Conservation (phyloP, 805 yeast genomes). For the Pachysolen tannophilus region DNA sequence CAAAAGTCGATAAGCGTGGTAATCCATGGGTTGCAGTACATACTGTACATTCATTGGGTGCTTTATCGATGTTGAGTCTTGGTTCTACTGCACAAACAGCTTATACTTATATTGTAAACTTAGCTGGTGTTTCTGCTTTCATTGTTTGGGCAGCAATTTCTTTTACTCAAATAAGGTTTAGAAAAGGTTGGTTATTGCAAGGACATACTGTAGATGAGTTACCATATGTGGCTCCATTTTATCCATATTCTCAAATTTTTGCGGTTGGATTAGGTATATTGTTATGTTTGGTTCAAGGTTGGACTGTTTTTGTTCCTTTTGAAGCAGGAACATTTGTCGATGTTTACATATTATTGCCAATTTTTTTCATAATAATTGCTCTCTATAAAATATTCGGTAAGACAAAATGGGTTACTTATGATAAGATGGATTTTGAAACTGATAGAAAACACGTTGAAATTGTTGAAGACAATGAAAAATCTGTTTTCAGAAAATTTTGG, state of each 20-base stretch:
- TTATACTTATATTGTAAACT: conserved; percentile 49
- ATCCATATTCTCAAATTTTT: conserved; percentile 41
- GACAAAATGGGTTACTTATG: conserved; percentile 24
- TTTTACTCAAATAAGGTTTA: conserved; percentile 47
- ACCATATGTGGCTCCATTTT: conserved; percentile 44
- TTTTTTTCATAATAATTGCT: conserved; percentile 36
- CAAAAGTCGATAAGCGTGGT: conserved; percentile 45
- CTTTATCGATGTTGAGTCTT: conserved; percentile 48
- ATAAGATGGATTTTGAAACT: conserved; percentile 40
- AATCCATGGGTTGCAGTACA: conserved; percentile 57
- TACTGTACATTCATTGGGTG: conserved; percentile 45
- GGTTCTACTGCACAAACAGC: conserved; percentile 54
- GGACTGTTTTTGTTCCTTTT: conserved; percentile 56
- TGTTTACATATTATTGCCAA: conserved; percentile 55
- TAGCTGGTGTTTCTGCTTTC: conserved; percentile 61
- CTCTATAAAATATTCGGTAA: conserved; percentile 16
- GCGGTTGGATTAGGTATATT: conserved; percentile 44
- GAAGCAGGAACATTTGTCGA: conserved; percentile 48
- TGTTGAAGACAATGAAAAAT: neutral
- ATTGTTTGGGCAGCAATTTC: conserved; percentile 61
- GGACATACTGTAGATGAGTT: conserved; percentile 38
- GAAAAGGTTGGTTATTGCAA: conserved; percentile 35
- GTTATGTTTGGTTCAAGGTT: conserved; percentile 56
- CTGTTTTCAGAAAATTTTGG: neutral
- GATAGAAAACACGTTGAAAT: conserved; percentile 31